A percentile compares a stretch with the other conserved stretches of the same genome.
These are phyloP conservation scores for Colletotrichum tofieldiae DNA, from an alignment of 2,329 filamentous ascomycete genomes.

Conservation along the genomic window DNA sequence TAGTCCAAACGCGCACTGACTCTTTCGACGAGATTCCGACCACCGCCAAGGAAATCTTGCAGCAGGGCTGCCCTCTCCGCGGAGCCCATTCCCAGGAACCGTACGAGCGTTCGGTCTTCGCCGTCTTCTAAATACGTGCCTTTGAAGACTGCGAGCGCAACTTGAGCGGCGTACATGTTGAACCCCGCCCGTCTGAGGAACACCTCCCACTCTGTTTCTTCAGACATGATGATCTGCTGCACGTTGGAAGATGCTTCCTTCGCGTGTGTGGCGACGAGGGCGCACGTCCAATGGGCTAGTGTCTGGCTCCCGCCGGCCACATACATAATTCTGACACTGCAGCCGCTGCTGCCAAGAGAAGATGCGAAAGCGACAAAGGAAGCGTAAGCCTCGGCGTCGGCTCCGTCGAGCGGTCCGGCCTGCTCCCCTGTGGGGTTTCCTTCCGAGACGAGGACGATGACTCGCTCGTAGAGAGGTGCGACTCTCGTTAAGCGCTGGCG, in stretches of 20 bases:
- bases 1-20: constrained; percentile 34
- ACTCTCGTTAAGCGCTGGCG: constrained; percentile 69
- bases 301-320: constrained; percentile 66
- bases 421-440: constrained; percentile 60
- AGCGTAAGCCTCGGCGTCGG: constrained; percentile 62
- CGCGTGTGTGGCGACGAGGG: constrained; percentile 64
- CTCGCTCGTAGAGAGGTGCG: constrained; percentile 74
- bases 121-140: constrained; percentile 41
- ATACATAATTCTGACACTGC: constrained; percentile 59
- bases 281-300: constrained; percentile 69
- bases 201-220: constrained; percentile 59
- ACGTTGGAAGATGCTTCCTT: constrained; percentile 45
- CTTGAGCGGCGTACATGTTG: constrained; percentile 56
- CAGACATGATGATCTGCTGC: constrained; percentile 54
- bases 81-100: constrained; percentile 51
- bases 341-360: constrained; percentile 51
- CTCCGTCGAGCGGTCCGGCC: constrained; percentile 54
- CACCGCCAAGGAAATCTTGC: constrained; percentile 47
- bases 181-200: constrained; percentile 55
- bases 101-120: constrained; percentile 49
- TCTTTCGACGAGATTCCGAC: constrained; percentile 17
- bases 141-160: constrained; percentile 49
- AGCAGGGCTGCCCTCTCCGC: constrained; percentile 48
- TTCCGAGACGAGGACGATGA: constrained; percentile 80
- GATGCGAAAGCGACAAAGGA: constrained; percentile 67